A percentile compares a stretch with the other conserved stretches of the same genome.
These are phyloP conservation scores for Strobilomyces confusus DNA, from an alignment of 768 basidiomycete species.

Conservation along the genomic window DNA sequence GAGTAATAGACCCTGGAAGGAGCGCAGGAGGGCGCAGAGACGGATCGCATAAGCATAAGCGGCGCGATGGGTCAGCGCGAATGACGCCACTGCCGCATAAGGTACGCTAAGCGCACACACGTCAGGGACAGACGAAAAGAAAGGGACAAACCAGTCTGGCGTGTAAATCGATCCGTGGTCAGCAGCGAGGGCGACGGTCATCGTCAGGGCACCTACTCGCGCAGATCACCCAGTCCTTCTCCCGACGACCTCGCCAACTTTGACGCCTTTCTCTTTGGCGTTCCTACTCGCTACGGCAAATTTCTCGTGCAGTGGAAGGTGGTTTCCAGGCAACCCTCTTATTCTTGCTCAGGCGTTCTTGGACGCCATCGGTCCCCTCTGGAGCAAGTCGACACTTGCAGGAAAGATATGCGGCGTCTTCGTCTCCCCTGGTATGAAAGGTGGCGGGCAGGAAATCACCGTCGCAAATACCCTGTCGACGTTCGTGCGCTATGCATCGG, in stretches of 20 bases:
- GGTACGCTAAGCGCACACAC: no score
- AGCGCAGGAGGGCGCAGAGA: no score
- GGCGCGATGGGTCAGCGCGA: no score
- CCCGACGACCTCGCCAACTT: slow-evolving; percentile 32
- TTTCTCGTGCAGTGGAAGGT: slow-evolving; percentile 58
- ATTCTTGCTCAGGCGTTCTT: slow-evolving; percentile 37
- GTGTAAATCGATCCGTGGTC: no score
- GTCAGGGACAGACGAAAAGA: no score
- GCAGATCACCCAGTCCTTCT: slow-evolving; percentile 47
- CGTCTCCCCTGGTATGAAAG: slow-evolving; percentile 43
- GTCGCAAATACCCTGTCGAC: slow-evolving; percentile 38
- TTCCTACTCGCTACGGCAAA: slow-evolving; percentile 46
- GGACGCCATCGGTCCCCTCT: slow-evolving; percentile 47
- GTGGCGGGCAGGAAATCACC: slow-evolving; percentile 46
- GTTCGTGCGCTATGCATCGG: slow-evolving; percentile 54
- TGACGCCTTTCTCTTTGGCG: slow-evolving; percentile 43
- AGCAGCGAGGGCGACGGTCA: no score
- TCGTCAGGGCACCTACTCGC: slow-evolving; percentile 70
- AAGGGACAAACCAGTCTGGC: no score
- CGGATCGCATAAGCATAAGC: no score
- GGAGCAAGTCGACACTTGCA: slow-evolving; percentile 37
- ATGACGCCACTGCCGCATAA: no score
- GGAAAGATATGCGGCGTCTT: slow-evolving; percentile 48
- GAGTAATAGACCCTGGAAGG: no score
- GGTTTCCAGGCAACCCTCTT: slow-evolving; percentile 22